Evolutionary conservation across 2,329 filamentous ascomycete genomes (phyloP), one percentile per base, ranked within the genome.

Genomic region (Fusarium scirpi): DNA sequence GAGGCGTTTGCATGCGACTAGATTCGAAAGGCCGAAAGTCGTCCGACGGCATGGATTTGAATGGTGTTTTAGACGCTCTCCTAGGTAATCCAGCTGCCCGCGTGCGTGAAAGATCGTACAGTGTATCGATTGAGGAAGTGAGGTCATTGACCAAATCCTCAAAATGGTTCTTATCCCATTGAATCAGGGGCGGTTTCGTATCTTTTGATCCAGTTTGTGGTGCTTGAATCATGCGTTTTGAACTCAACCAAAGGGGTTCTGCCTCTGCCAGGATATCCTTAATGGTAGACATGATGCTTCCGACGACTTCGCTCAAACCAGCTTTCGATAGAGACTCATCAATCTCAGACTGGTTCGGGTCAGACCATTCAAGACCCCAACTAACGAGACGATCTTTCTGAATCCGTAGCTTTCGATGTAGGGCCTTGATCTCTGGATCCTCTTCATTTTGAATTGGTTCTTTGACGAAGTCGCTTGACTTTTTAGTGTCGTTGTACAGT

Each of bases 301-400:
- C 89, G 55, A 94, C 92, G 3, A 93, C 88, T 77, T 94, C 92
- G 63, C 90, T 92, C 58, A 94, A 82, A 24, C 92, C 92, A 55
- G 91, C 90, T 77, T 91, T 90, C 74, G 91, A 92, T 11, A 91
- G 83, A 16, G 88, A 89, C 75, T 90, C 88, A 74, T 91, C 89
- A 67, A 94, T 94, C 78, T 92, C 89, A 63, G 90, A 85, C 75
- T 90, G 86, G 70, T 84, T 87, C 18, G 90, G 89, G 77, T 94
- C 92, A 59, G 90, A 92, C 92, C 92, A 95, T 78, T 94, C 91
- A 55, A 94, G 83, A 0, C 92, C 92, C 92, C 92, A 95, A 65
- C 89, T 91, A 62, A 93, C 89, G 48, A 94, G 84, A 18, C 92
- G 86, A 81, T 94, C 91, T 78, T 93, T 93, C 75, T 94, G 92